Evolutionary conservation across 2,329 filamentous ascomycete genomes (phyloP), one percentile per base, ranked within the genome.

Genomic region (Sporothrix schenckii): DNA sequence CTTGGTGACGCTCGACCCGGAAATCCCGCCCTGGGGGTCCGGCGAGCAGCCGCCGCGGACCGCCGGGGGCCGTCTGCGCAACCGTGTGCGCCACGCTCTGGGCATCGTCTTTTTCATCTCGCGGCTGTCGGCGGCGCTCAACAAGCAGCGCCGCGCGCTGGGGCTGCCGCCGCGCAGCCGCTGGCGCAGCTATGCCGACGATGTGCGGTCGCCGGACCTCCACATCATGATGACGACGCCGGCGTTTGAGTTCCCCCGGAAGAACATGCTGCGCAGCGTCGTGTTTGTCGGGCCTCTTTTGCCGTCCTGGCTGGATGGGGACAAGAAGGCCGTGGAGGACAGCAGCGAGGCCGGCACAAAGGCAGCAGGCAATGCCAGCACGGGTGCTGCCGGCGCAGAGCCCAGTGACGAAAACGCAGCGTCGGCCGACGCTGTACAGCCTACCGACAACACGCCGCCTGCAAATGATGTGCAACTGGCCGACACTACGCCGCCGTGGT

Each of bases 121-220:
- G 21, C 69, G 71, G 0, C 70, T 80, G n/a, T 72, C 75, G 13
- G 75, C 76, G 0, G 71, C 77, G 1, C 69, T 81, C 52, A 79
- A 81, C 69, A 65, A 61, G 1, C 77, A 81, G 49, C 74, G 80
- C 30, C 74, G 72, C 10, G 54, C 16, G 0, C 73, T 81, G 9
- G 77, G 77, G 0, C 71, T 81, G 16, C 21, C 49, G 0, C 70
- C 72, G 2, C 74, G 81, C 3, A 76, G 80, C 27, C 72, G 77
- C 1, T 70, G 74, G 21, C 79, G 80, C 67, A 72, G 74, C 21
- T 81, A 77, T 70, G 76, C 72, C 6, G 81, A 81, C 71, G 80
- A 79, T 70, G 67, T 71, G 47, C 70, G 70, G 14, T 74, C 72
- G 41, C 77, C 79, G 10, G 76, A 77, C 70, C 74, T 81, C 69